Evolutionary conservation across 345 rosid genomes (phyloP), one percentile per base, ranked within the genome.

Genomic region (Euphorbia tirucalli): DNA sequence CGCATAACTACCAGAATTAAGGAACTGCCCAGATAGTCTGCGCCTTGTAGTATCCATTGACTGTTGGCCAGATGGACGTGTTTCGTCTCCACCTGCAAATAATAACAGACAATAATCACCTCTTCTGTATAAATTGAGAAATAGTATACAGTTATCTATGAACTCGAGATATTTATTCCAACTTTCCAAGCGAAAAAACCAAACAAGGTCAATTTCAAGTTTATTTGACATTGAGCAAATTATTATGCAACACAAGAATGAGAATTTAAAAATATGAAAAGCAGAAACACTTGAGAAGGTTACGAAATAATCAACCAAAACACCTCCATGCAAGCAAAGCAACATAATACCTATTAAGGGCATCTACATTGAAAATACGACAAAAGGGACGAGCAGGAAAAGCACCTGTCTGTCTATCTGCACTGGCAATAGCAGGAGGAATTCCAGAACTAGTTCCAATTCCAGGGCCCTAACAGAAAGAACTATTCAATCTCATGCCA

Each of bases 391-490:
- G 19, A 46, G 35, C 27, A 50, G 0, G 30, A 14, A 31, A 43
- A 7, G 14, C 48, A 75, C 98, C 97, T 77, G 86, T 68, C 70
- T 84, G 90, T 71, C 89, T 85, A 75, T 87, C 97, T 52, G 83
- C 85, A 81, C 78, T 83, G 73, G 80, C 86, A 78, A 78, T 77
- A 19, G 86, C 72, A 56, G 88, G 93, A 43, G 91, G 89, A 68
- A 86, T 65, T 48, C 88, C 94, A 55, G 89, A 85, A 76, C 93
- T 91, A 43, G 93, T 93, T 77, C 97, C 96, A 77, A 83, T 87
- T 48, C 87, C 94, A 73, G 85, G 71, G 68, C 84, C 97, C 97
- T 95, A 73, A 39, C 1, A 55, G 56, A 70, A 37, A 52, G 10
- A 54, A 31, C 65, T 44, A 62, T 41, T 69, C 65, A 75, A 55